Conservation (phyloP, 2,329 filamentous ascomycete genomes). For the Diaporthe longicolla region DNA sequence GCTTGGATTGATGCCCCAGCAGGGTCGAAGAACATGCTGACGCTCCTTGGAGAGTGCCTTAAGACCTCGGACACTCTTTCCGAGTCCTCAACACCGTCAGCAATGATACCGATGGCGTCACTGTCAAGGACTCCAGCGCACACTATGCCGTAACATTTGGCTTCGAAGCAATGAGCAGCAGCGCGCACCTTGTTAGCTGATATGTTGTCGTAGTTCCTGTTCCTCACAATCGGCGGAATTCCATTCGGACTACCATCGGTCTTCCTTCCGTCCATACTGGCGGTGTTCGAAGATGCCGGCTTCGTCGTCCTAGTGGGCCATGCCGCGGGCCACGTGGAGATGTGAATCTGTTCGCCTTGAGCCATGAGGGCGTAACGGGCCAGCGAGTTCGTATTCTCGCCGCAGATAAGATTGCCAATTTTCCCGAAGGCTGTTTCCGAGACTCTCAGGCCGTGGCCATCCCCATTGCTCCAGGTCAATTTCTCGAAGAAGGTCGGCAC, state of each 20-base stretch:
- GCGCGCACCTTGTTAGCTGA: constrained; percentile 31
- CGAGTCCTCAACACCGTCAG: constrained; percentile 12
- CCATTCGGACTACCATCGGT: neutral
- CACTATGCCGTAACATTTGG: constrained; percentile 41
- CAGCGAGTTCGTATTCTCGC: constrained; percentile 44
- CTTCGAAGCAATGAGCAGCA: constrained; percentile 40
- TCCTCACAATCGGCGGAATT: neutral
- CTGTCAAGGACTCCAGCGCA: constrained; percentile 40
- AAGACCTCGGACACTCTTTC: constrained; percentile 20
- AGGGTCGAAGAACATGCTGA: constrained; percentile 26
- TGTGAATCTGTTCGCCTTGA: constrained; percentile 43
- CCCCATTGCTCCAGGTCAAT: constrained; percentile 33
- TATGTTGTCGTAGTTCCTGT: constrained; percentile 20
- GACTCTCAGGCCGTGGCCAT: constrained; percentile 41
- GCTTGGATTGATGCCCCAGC: constrained; percentile 4
- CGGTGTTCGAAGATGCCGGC: constrained; percentile 29
- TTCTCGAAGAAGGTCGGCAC: constrained; percentile 43
- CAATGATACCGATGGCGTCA: constrained; percentile 31
- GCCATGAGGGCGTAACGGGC: constrained; percentile 40
- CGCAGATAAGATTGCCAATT: constrained; percentile 43
- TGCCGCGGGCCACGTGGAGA: constrained; percentile 42
- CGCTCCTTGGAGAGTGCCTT: neutral
- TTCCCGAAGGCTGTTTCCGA: constrained; percentile 41
- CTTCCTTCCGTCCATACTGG: neutral
- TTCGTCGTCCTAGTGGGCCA: constrained; percentile 14